Evolutionary conservation across 257 asterid species (phyloP), one percentile per base, ranked within the genome.

Genomic region (Coffea canephora): DNA sequence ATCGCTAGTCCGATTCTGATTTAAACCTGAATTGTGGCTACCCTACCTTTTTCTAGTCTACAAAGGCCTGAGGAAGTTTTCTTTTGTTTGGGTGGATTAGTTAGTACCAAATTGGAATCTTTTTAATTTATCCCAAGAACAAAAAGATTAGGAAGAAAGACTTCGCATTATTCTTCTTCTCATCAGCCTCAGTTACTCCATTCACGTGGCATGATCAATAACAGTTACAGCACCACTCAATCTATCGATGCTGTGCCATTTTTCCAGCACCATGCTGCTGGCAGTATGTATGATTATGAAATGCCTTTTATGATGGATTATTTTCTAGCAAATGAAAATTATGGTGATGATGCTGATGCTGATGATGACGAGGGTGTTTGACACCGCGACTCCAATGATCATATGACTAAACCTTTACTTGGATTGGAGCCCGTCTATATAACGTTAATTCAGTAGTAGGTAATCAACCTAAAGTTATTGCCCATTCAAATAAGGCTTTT

Each of bases 401-500:
- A 71, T 31, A 4, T 69, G 62, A 77, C 50, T 10, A 72, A 70
- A 55, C 50, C 79, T 36, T 46, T 65, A n/a, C 13, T 69, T 13
- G 88, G 77, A 15, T 64, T 84, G 1, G 83, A 86, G 13, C 13
- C 68, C 45, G 31, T 46, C 16, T 62, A 62, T 25, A 64, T 39
- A 36, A 80, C 19, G 57, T 75, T 25, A 75, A 34, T 46, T 36
- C 43, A 39, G 25, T 43, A 12, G 49, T 36, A 13, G 27, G 45
- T 18, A 77, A 82, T 73, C 87, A 85, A 80, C 73, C 80, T 25
- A 85, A 77, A 61, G 50, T 71, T 78, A 76, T 75, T 45, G 82
- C 48, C 13, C n/a, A 69, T 46, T 46, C 52, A 10, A 61, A 71
- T 61, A 23, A 39, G 6, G 54, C 11, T 13, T 68, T 73, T 4